These are phyloP conservation scores for Neltuma alba DNA, from an alignment of 306 rosid genomes.

Conservation along the genomic window DNA sequence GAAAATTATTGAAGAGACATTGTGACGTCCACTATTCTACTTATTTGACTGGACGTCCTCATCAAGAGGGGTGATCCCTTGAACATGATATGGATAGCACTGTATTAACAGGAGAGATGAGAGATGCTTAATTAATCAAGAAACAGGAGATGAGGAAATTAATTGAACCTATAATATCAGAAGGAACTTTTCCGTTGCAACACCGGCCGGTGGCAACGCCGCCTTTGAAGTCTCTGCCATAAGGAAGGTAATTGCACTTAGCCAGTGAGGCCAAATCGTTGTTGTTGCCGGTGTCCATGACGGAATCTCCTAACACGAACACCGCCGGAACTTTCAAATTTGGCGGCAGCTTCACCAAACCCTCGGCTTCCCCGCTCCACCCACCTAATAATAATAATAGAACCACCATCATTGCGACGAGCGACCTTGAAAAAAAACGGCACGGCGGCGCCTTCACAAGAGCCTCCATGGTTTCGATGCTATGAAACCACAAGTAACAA, in stretches of 20 bases:
- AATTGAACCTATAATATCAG: not conserved
- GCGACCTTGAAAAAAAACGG: not conserved
- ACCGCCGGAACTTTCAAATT: conserved; percentile 57
- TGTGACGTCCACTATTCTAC: not conserved
- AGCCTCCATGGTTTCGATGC: not conserved
- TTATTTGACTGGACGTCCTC: not conserved
- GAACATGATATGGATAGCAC: not conserved
- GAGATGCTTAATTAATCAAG: not conserved
- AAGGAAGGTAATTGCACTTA: conserved; percentile 46
- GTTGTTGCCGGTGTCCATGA: conserved; percentile 85
- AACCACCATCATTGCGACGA: not conserved
- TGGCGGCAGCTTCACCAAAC: conserved; percentile 44
- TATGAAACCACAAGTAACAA: not conserved
- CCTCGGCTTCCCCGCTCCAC: conserved; percentile 8
- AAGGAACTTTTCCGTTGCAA: conserved; percentile 52
- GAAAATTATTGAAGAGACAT: not conserved
- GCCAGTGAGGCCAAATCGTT: conserved; percentile 30
- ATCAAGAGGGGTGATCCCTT: not conserved
- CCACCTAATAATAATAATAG: conserved; percentile 3
- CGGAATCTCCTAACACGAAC: conserved; percentile 74
- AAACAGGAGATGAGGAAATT: not conserved
- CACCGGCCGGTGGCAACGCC: conserved; percentile 46
- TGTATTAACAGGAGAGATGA: not conserved
- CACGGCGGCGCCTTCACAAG: not conserved
- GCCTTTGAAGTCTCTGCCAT: conserved; percentile 42